A percentile compares a stretch with the other conserved stretches of the same genome.
These are phyloP conservation scores for Macadamia integrifolia DNA, from an alignment of 164 flowering plant genomes.

Conservation along the genomic window DNA sequence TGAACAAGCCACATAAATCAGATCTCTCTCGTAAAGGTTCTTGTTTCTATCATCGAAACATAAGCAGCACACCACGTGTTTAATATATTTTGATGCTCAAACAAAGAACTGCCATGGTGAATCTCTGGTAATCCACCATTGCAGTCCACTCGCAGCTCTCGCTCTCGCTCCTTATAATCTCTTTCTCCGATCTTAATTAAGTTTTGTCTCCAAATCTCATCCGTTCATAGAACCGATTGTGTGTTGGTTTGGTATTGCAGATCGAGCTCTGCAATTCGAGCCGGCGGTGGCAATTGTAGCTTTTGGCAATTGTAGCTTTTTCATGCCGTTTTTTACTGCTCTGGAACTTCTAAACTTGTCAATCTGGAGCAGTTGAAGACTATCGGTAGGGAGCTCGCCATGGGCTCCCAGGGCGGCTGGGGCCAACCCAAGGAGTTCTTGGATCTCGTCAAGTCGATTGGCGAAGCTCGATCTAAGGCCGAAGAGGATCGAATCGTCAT, in stretches of 20 bases:
- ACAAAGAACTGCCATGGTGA: no score
- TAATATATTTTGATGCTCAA: no score
- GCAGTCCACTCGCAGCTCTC: no score
- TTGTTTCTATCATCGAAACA: no score
- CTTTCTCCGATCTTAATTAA: no score
- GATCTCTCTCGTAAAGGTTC: no score
- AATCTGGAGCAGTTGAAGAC: conserved; percentile 91
- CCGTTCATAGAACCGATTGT: no score
- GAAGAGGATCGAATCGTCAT: conserved; percentile 94
- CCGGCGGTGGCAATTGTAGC: conserved; percentile 1
- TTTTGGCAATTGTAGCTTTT: conserved; percentile 4
- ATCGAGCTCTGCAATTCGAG: background rate
- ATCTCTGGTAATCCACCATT: no score
- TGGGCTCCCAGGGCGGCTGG: conserved; percentile 92
- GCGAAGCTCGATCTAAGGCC: conserved; percentile 94
- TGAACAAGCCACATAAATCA: no score
- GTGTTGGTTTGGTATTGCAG: background rate
- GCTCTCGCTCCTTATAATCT: no score
- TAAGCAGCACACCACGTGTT: no score
- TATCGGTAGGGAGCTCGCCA: conserved; percentile 98
- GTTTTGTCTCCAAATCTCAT: no score
- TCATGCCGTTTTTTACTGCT: conserved; percentile 2
- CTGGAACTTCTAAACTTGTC: conserved; percentile 9
- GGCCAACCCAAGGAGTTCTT: conserved; percentile 91
- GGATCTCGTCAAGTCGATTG: conserved; percentile 93